These are phyloP conservation scores for Dryadomyces sulphureus DNA, from an alignment of 2,329 filamentous ascomycete species.

Conservation along the genomic window DNA sequence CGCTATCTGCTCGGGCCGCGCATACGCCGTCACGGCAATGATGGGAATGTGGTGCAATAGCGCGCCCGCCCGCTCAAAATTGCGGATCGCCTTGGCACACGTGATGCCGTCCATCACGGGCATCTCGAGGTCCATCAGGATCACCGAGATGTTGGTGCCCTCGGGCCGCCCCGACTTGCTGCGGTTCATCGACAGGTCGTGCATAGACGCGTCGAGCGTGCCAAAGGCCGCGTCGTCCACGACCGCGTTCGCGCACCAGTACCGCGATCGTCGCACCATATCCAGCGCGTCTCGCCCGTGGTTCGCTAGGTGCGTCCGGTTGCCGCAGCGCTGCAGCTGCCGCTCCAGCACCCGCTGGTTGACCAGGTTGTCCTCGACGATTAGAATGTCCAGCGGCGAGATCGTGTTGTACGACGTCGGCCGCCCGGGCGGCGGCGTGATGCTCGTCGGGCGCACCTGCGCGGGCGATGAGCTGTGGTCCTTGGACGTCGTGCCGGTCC, in stretches of 20 bases:
- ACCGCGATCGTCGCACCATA: constrained; percentile 37
- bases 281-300: constrained; percentile 50
- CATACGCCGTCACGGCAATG: constrained; percentile 74
- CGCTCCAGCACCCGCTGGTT: constrained; percentile 51
- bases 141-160: constrained; percentile 43
- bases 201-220: too few species aligned
- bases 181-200: not conserved
- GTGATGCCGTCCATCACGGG: constrained; percentile 68
- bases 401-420: too few species aligned
- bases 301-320: constrained; percentile 47
- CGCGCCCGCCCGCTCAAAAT: constrained; percentile 47
- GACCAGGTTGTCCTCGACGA: constrained; percentile 54
- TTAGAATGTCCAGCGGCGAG: constrained; percentile 39
- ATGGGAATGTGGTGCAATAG: constrained; percentile 57
- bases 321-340: constrained; percentile 45
- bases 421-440: too few species aligned
- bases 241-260: constrained; percentile 24
- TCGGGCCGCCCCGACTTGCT: not conserved
- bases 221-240: not conserved
- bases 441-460: too few species aligned
- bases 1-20: constrained; percentile 57
- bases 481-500: too few species aligned
- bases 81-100: constrained; percentile 53
- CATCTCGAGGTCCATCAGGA: constrained; percentile 75
- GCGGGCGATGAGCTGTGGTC: too few species aligned